Evolutionary conservation across 1,284 basidiomycete genomes (phyloP), one percentile per base, ranked within the genome.

Genomic region (Pholiota adiposa): DNA sequence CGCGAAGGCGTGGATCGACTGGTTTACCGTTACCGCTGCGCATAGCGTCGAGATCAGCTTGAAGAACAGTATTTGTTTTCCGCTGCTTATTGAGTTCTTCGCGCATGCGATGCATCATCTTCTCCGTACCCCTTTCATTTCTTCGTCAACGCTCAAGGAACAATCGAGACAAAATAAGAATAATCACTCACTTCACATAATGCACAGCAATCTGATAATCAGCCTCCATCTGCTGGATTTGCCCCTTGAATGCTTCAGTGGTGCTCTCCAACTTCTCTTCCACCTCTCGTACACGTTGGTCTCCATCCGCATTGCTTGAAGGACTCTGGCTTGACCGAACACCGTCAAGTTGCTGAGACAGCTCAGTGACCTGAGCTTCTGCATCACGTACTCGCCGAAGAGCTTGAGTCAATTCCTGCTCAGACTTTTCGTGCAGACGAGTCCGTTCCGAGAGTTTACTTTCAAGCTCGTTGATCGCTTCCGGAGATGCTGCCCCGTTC

Each of bases 91-190:
- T 91, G 59, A 97, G 78, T 72, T 97, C 96, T 67, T 94, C 93
- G 75, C 96, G 96, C 92, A 99, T 96, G 67, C 93, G 88, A 66
- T 96, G 89, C 81, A 98, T 92, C 90, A 99, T 97, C 79, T 98
- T 98, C 77, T 99, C 97, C 0, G 96, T 98, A 55, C 96, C 95
- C 83, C 95, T 96, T 31, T 18, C 16, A 44, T 8, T 50, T n/a
- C n/a, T 51, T 44, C 18, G 18, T 54, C 38, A 62, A 51, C n/a
- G 33, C 43, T 29, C 38, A 58, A 49, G 56, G 44, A 6, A 54
- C 11, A 67, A 64, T 31, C 8, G 21, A 44, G 9, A 31, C 14
- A 71, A 18, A 53, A 66, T 41, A 52, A 67, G 65, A 56, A 67
- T 56, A 65, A 6, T 56, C 41, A 81, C 90, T 81, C 74, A 94